Conservation (phyloP, 257 asterid species). For the Sherardia arvensis region DNA sequence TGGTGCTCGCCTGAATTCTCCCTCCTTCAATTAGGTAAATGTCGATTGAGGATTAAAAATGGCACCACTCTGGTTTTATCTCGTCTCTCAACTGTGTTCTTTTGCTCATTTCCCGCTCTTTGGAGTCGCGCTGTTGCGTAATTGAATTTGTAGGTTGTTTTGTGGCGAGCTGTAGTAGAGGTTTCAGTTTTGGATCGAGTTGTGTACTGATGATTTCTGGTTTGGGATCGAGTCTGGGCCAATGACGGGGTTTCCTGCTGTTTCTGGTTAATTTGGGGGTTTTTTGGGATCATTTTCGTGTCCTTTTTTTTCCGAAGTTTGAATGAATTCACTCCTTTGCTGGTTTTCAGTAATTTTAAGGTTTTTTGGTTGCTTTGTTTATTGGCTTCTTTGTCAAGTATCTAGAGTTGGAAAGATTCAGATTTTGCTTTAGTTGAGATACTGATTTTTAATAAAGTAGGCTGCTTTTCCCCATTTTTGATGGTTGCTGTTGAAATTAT, state of each 20-base stretch:
- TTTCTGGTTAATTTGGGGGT: not conserved
- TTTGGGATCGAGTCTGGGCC: slow-evolving; percentile 19
- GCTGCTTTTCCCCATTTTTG: not conserved
- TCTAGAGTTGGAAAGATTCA: not conserved
- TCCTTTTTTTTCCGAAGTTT: not conserved
- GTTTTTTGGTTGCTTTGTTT: not conserved
- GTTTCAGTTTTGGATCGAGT: slow-evolving; percentile 18
- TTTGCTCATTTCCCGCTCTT: slow-evolving; percentile 5
- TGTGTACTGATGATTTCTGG: slow-evolving; percentile 9
- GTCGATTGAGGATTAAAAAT: slow-evolving; percentile 5
- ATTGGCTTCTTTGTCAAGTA: not conserved
- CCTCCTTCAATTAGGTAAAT: slow-evolving; percentile 1
- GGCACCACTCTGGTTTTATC: slow-evolving; percentile 3
- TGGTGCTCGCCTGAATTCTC: not conserved
- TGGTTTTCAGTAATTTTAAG: not conserved
- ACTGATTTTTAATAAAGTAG: not conserved
- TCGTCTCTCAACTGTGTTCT: slow-evolving; percentile 3
- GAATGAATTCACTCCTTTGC: not conserved
- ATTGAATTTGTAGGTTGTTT: not conserved
- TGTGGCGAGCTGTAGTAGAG: not conserved
- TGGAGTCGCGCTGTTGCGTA: not conserved
- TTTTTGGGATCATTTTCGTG: not conserved
- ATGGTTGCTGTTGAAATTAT: not conserved
- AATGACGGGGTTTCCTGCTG: slow-evolving; percentile 1
- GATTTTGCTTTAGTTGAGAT: not conserved